Evolutionary conservation across 805 yeast genomes (phyloP), one percentile per base, ranked within the genome.

Genomic region (Blastobotrys attinorum): DNA sequence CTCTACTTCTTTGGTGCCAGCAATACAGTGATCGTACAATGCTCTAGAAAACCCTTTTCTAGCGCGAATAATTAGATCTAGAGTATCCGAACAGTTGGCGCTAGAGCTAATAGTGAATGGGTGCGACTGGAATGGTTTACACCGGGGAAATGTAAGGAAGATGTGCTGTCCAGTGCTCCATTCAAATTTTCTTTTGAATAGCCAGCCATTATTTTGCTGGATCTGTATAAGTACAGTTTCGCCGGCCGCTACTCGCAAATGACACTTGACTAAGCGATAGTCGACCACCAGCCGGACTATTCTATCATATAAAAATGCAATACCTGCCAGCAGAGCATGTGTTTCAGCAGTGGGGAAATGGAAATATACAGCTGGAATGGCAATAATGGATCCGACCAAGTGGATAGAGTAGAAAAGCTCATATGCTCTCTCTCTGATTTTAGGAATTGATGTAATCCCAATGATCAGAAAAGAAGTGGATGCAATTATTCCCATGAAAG

Each of bases 41-140:
- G 42, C 31, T 25, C 49, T 37, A 17, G 63, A 58, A 48, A 59
- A 59, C 31, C 63, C 63, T 31, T 51, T 43, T 22, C 60, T 47
- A 21, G 62, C 61, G 17, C 63, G 50, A 43, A 59, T 53, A 43
- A 59, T 58, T 4, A 59, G 47, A 38, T 54, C 58, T 23, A 59
- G 46, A 7, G 43, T 38, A 42, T 50, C 51, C 7, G 45, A 37
- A 31, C 44, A 37, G 15, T 22, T 34, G 8, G 27, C 18, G 8
- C 23, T 37, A 7, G 58, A 54, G 4, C 55, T 54, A 16, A 54
- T 45, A 22, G 58, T 50, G 40, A 54, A 54, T 2, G 58, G 58
- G 22, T 54, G 58, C 2, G 56, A 47, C 39, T 54, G 51, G 17
- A 54, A 47, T 3, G 31, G 20, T 1, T 47, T 41, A 33, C 54